phyloP scores from a whole-genome alignment of 306 rosid species.

The Glycine soja region DNA sequence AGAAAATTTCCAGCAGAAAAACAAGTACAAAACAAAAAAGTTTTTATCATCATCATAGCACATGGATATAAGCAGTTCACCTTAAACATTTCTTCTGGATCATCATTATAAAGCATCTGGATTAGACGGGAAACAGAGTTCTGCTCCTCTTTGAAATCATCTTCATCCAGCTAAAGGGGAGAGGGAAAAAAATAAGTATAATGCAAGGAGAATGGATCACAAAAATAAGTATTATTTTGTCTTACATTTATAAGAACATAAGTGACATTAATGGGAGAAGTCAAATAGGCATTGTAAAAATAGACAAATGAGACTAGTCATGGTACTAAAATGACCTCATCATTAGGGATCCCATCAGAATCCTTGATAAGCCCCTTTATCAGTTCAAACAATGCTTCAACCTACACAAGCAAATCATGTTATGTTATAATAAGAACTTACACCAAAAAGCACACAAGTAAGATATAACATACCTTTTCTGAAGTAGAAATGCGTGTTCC shows the following conservation, averaged over 20 bases:
- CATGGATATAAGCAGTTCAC: slow-evolving; percentile 42
- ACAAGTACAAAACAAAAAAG: neutral
- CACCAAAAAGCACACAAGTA: slow-evolving; percentile 39
- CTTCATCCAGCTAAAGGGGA: slow-evolving; percentile 77
- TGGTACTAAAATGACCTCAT: slow-evolving; percentile 69
- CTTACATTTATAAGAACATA: slow-evolving; percentile 3
- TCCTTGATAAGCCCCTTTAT: slow-evolving; percentile 94
- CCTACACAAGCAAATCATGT: slow-evolving; percentile 59
- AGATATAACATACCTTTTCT: slow-evolving; percentile 69
- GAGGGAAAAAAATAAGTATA: neutral
- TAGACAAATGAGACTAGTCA: slow-evolving; percentile 22
- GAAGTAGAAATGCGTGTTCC: slow-evolving; percentile 80
- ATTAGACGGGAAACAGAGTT: slow-evolving; percentile 92
- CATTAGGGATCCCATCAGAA: slow-evolving; percentile 70
- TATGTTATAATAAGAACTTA: slow-evolving; percentile 49
- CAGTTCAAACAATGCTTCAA: slow-evolving; percentile 91
- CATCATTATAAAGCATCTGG: slow-evolving; percentile 91
- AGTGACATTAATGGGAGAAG: neutral
- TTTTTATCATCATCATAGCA: neutral
- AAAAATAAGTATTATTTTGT: slow-evolving; percentile 9
- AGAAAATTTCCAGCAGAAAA: slow-evolving; percentile 28
- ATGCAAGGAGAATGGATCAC: slow-evolving; percentile 9
- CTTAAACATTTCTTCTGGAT: slow-evolving; percentile 92
- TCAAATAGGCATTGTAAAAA: slow-evolving; percentile 27
- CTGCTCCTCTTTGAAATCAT: slow-evolving; percentile 97